Evolutionary conservation across 495 filamentous ascomycete genomes (phyloP).

Genomic region (Neurospora africana): DNA sequence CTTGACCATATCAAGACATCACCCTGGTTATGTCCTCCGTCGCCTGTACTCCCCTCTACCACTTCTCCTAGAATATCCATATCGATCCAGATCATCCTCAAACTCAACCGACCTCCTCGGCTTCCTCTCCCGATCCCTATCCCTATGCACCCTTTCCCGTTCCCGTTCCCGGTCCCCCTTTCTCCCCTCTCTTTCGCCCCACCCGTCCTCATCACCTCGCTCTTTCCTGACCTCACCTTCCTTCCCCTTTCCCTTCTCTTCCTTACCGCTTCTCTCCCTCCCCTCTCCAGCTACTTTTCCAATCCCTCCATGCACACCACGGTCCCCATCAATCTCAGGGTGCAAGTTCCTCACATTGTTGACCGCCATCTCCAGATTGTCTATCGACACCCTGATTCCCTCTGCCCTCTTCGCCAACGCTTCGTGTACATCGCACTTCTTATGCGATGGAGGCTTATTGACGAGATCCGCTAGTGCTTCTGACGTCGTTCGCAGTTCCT

Average conservation of each 20-base stretch:
- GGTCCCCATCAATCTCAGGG: conserved; percentile 1
- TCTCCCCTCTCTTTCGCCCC: background rate
- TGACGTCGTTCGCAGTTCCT: conserved; percentile 11
- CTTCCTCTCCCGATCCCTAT: background rate
- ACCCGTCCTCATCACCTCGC: background rate
- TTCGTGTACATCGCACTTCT: conserved; percentile 11
- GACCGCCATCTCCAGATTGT: conserved; percentile 9
- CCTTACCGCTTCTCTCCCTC: background rate
- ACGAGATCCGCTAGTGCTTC: conserved; percentile 10
- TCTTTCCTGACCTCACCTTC: background rate
- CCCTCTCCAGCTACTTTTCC: background rate
- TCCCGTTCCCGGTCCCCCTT: background rate
- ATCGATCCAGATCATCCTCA: background rate
- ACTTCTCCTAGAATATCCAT: background rate
- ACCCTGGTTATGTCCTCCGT: background rate
- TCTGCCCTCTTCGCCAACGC: conserved; percentile 13
- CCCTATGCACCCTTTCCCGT: background rate
- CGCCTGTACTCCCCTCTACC: background rate
- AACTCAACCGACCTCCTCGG: background rate
- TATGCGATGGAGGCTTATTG: conserved; percentile 1
- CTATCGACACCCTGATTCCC: conserved; percentile 9
- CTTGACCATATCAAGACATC: background rate
- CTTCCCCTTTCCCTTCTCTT: background rate
- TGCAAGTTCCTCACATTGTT: conserved; percentile 23
- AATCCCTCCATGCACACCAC: background rate